Evolutionary conservation across 2,329 filamentous ascomycete genomes (phyloP).

Genomic region (Hypoxylon sp.): DNA sequence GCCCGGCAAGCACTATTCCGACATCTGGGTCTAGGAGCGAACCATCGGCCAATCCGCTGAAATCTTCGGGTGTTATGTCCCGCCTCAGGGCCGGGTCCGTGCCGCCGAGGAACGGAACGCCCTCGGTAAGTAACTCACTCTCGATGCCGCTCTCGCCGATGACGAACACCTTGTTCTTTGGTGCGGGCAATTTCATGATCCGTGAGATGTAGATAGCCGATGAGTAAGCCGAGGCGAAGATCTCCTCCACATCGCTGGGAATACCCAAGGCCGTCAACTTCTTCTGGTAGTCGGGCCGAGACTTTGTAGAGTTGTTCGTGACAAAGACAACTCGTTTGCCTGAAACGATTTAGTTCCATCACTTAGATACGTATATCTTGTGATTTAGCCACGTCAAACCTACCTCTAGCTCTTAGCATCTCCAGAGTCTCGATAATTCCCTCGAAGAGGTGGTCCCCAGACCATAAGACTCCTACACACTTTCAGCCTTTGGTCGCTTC

Average conservation of each 20-base stretch:
- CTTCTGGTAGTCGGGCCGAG: conserved; percentile 90
- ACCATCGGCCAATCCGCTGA: conserved; percentile 80
- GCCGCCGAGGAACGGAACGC: conserved; percentile 85
- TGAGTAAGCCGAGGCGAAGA: conserved; percentile 96
- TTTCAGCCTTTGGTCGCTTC: conserved; percentile 17
- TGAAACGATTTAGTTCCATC: conserved; percentile 54
- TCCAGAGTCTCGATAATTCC: conserved; percentile 88
- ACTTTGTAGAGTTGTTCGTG: conserved; percentile 99
- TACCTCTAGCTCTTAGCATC: conserved; percentile 86
- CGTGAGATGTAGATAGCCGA: conserved; percentile 95
- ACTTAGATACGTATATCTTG: background rate
- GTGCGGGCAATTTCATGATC: conserved; percentile 83
- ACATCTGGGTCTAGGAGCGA: conserved; percentile 88
- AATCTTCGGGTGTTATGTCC: conserved; percentile 86
- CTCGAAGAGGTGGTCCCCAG: conserved; percentile 90
- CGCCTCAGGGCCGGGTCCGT: conserved; percentile 84
- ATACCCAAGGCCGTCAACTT: conserved; percentile 89
- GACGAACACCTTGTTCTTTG: conserved; percentile 94
- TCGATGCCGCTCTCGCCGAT: conserved; percentile 94
- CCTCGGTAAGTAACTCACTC: conserved; percentile 85
- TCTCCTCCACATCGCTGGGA: conserved; percentile 84
- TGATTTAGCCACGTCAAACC: conserved; percentile 65
- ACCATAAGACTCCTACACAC: conserved; percentile 86
- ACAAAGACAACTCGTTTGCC: conserved; percentile 96
- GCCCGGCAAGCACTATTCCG: conserved; percentile 87